phyloP scores from a whole-genome alignment of 2,329 filamentous ascomycete genomes.

The Diplodia scrobiculata region DNA sequence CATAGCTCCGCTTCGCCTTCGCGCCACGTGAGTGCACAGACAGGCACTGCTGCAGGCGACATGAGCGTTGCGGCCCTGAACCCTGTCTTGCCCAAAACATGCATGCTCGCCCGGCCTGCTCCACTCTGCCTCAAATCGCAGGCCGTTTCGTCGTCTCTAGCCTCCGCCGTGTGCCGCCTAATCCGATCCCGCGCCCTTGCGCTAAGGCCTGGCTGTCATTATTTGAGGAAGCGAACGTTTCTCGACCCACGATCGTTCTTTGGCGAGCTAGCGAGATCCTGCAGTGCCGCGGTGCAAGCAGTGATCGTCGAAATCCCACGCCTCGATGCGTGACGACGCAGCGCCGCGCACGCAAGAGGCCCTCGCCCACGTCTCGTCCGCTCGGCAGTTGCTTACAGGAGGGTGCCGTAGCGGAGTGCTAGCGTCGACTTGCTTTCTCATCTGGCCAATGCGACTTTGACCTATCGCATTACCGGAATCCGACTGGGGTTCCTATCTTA shows the following conservation, averaged over 20 bases:
- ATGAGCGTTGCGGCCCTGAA: neutral
- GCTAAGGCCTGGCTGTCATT: neutral
- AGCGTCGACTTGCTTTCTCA: too few relatives aligned
- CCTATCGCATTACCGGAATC: too few relatives aligned
- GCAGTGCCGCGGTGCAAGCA: neutral
- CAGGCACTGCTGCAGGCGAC: neutral
- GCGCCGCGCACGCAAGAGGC: neutral
- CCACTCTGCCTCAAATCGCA: neutral
- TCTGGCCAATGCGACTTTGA: too few relatives aligned
- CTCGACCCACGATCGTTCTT: neutral
- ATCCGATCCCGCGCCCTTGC: conserved; percentile 12
- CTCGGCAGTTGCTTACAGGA: too few relatives aligned
- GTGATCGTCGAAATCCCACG: neutral
- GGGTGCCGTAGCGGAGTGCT: too few relatives aligned
- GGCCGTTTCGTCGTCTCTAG: conserved; percentile 14
- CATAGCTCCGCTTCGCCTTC: neutral
- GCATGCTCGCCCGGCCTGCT: neutral
- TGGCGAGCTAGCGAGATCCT: neutral
- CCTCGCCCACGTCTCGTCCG: too few relatives aligned
- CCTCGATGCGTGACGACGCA: neutral
- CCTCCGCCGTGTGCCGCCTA: neutral
- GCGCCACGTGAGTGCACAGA: too few relatives aligned
- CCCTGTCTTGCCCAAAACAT: neutral
- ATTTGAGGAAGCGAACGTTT: neutral
- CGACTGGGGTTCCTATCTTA: too few relatives aligned